Percentiles rank a stretch among this genome's conserved stretches.
Conservation (phyloP, 768 basidiomycete genomes). For the Kwoniella dejecticola region DNA sequence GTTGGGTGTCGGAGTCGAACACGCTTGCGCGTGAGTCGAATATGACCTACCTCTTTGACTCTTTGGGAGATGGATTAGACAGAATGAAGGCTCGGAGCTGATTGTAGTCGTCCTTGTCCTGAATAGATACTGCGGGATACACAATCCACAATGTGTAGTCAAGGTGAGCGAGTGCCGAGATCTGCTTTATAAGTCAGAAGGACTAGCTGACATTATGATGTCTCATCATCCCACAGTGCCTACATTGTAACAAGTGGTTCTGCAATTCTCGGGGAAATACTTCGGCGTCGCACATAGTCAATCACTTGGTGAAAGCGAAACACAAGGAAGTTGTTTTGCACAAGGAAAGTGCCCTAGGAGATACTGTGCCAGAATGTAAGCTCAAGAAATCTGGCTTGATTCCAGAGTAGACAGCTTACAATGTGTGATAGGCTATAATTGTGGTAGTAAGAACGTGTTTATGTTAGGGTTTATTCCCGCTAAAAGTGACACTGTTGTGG, state of each 20-base stretch:
- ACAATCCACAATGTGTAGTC: conserved; percentile 94
- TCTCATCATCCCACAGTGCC: conserved; percentile 38
- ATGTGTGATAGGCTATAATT: conserved; percentile 69
- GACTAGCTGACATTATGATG: neutral
- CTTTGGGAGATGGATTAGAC: neutral
- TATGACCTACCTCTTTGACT: too few relatives aligned
- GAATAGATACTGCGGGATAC: conserved; percentile 92
- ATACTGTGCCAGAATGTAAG: conserved; percentile 91
- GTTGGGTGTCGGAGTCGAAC: conserved; percentile 55
- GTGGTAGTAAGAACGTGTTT: conserved; percentile 98
- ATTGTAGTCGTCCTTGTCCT: neutral
- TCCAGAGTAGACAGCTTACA: neutral
- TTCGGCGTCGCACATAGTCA: conserved; percentile 97
- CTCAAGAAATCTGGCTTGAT: neutral
- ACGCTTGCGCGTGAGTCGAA: conserved; percentile 92
- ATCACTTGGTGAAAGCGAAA: conserved; percentile 97
- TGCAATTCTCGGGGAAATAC: conserved; percentile 98
- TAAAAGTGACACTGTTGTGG: conserved; percentile 98
- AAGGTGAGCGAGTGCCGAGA: too few relatives aligned
- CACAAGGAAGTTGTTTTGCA: conserved; percentile 99
- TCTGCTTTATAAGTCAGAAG: too few relatives aligned
- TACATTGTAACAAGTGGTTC: conserved; percentile 62
- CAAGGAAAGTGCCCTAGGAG: conserved; percentile 90
- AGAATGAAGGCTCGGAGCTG: too few relatives aligned
- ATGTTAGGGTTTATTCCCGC: conserved; percentile 99